Evolutionary conservation across 1,139 yeast species (phyloP).

Genomic region (Sugiyamaella paludigena): DNA sequence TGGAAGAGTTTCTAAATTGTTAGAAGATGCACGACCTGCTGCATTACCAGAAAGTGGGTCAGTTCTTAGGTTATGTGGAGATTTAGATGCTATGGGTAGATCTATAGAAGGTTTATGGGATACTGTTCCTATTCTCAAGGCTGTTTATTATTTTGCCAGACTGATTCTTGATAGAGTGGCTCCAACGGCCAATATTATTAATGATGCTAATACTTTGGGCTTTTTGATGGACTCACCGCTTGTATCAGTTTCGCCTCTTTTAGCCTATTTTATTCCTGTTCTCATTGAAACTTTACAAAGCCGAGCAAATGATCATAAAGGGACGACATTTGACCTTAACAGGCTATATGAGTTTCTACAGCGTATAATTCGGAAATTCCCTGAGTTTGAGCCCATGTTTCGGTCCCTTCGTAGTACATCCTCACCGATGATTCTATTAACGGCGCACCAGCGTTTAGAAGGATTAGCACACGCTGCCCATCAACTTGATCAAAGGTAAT

Average conservation of each 20-base stretch:
- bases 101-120: slow-evolving; percentile 31
- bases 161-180: slow-evolving; percentile 19
- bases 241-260: slow-evolving; percentile 31
- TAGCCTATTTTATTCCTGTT: slow-evolving; percentile 27
- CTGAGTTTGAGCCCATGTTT: slow-evolving; percentile 22
- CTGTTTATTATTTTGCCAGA: slow-evolving; percentile 29
- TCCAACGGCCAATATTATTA: slow-evolving; percentile 16
- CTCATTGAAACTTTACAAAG: slow-evolving; percentile 22
- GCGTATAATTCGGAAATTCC: slow-evolving; percentile 22
- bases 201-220: slow-evolving; percentile 20
- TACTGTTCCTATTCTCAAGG: slow-evolving; percentile 32
- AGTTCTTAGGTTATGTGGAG: slow-evolving; percentile 10
- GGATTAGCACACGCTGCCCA: slow-evolving; percentile 29
- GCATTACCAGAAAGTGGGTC: slow-evolving; percentile 4
- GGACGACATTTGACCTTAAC: slow-evolving; percentile 6
- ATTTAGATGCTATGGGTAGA: slow-evolving; percentile 14
- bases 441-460: slow-evolving; percentile 21
- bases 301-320: slow-evolving; percentile 7
- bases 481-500: slow-evolving; percentile 10
- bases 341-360: slow-evolving; percentile 22
- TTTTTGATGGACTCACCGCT: slow-evolving; percentile 31
- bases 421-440: slow-evolving; percentile 3
- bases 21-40: slow-evolving; percentile 5
- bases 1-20: slow-evolving; percentile 16
- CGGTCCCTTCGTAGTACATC: slow-evolving; percentile 7